phyloP scores from a whole-genome alignment of 176 grass and related monocot genomes.

The Alloteropsis semialata region DNA sequence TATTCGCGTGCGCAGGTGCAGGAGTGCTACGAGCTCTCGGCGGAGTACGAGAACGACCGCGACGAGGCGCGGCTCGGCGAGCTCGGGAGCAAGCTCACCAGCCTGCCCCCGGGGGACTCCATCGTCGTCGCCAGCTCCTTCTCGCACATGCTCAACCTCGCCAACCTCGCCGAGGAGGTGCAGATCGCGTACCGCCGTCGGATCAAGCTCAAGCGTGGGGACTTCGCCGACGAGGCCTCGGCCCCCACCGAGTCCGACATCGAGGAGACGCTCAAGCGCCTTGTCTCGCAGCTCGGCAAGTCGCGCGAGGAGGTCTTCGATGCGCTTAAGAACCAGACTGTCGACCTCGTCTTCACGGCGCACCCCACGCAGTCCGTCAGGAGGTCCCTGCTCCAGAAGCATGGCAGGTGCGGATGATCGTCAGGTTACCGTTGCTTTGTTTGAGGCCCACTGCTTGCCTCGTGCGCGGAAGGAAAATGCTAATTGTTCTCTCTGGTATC shows the following conservation, averaged over 20 bases:
- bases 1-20: slow-evolving; percentile 55
- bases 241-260: slow-evolving; percentile 95
- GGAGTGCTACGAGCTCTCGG: slow-evolving; percentile 97
- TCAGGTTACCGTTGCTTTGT: background rate
- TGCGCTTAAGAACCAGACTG: slow-evolving; percentile 92
- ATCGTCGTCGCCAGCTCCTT: slow-evolving; percentile 92
- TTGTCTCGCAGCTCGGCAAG: slow-evolving; percentile 70
- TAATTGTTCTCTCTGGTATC: background rate
- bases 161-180: slow-evolving; percentile 96
- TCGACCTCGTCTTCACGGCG: slow-evolving; percentile 95
- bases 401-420: slow-evolving; percentile 45
- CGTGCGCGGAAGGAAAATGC: slow-evolving; percentile 1
- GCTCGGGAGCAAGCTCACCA: slow-evolving; percentile 76
- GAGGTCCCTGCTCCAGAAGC: slow-evolving; percentile 97
- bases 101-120: slow-evolving; percentile 57
- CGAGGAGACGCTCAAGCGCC: slow-evolving; percentile 91
- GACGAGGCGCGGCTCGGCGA: slow-evolving; percentile 66
- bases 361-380: slow-evolving; percentile 91
- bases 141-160: slow-evolving; percentile 99
- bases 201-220: slow-evolving; percentile 88
- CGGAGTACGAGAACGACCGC: slow-evolving; percentile 74
- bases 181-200: slow-evolving; percentile 85
- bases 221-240: slow-evolving; percentile 80
- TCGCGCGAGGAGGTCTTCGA: slow-evolving; percentile 89
- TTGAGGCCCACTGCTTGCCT: background rate